Percentiles rank a stretch among this genome's conserved stretches.
phyloP scores from a whole-genome alignment of 2,329 filamentous ascomycete genomes.

The Aspergillus sp. region DNA sequence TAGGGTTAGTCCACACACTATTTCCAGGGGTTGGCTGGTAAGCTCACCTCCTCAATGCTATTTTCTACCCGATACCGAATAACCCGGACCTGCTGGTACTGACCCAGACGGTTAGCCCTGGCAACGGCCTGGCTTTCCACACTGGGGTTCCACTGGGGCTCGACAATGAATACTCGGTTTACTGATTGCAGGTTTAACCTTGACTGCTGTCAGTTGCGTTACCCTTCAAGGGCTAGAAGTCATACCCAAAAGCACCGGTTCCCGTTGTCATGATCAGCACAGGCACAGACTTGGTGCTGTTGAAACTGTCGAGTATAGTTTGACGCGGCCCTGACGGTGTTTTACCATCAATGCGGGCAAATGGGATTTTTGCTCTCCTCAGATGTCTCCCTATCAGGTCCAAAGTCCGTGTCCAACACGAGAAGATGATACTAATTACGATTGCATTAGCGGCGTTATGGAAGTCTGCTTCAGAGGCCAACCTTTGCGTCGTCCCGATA shows the following conservation, averaged over 20 bases:
- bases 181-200: constrained; percentile 53
- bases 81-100: constrained; percentile 45
- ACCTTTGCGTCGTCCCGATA: constrained; percentile 30
- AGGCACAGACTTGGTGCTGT: background rate
- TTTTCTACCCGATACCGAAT: constrained; percentile 47
- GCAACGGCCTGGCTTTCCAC: constrained; percentile 55
- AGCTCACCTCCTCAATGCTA: constrained; percentile 46
- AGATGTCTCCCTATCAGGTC: constrained; percentile 32
- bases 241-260: constrained; percentile 12
- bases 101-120: constrained; percentile 50
- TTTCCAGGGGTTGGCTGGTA: background rate
- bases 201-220: background rate
- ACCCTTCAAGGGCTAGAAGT: background rate
- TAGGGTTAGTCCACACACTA: background rate
- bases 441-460: background rate
- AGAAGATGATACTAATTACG: constrained; percentile 46
- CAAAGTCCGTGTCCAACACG: constrained; percentile 48
- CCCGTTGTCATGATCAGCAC: constrained; percentile 12
- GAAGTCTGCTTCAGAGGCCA: background rate
- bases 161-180: constrained; percentile 52
- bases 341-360: constrained; percentile 6
- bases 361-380: background rate
- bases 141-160: constrained; percentile 57
- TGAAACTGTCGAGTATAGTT: constrained; percentile 5
- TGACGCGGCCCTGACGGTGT: constrained; percentile 1